Conservation (phyloP, 148 eudicot genomes). For the Chenopodium formosanum region DNA sequence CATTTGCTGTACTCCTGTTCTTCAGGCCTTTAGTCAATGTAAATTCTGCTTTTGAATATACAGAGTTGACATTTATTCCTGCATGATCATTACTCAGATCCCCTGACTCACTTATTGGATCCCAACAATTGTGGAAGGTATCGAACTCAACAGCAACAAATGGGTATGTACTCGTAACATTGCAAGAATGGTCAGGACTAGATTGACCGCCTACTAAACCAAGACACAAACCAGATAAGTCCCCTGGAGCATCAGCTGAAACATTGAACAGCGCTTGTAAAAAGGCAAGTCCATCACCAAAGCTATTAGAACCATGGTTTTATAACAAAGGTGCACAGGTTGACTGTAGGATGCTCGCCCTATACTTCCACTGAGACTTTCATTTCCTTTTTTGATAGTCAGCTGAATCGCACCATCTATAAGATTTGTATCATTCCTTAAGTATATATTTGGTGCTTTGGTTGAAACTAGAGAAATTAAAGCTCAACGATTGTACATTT, state of each 20-base stretch:
- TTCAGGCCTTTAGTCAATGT: neutral
- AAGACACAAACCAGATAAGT: constrained; percentile 34
- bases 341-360: constrained; percentile 38
- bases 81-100: constrained; percentile 40
- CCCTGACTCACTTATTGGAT: neutral
- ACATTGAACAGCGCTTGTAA: constrained; percentile 25
- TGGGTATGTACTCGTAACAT: constrained; percentile 7
- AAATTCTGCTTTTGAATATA: constrained; percentile 25
- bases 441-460: constrained; percentile 15
- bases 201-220: constrained; percentile 18
- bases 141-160: constrained; percentile 52
- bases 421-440: constrained; percentile 30
- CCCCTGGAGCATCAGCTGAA: constrained; percentile 14
- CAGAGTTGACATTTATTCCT: constrained; percentile 44
- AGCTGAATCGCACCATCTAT: constrained; percentile 26
- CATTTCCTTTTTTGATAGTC: neutral
- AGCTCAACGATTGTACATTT: too few relatives aligned
- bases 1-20: constrained; percentile 28
- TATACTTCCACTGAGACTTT: constrained; percentile 11
- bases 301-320: neutral
- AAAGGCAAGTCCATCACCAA: constrained; percentile 45
- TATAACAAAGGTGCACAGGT: constrained; percentile 33
- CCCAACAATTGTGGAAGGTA: constrained; percentile 7
- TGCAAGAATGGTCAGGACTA: neutral
- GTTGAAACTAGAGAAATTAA: constrained; percentile 21